Evolutionary conservation across 768 basidiomycete genomes (phyloP).

Genomic region (Suillus sp.): DNA sequence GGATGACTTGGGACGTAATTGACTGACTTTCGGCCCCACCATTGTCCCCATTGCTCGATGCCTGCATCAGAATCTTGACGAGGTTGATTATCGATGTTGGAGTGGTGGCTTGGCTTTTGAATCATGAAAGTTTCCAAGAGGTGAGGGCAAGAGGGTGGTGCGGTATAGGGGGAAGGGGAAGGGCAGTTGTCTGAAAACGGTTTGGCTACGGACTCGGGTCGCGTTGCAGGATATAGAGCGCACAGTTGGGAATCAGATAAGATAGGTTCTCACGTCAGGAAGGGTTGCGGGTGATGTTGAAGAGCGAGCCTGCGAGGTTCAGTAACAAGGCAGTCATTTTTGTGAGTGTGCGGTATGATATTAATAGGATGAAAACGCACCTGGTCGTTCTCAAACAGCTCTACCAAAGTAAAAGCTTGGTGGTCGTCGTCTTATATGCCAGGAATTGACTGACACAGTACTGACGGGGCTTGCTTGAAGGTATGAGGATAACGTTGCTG

Average conservation of each 20-base stretch:
- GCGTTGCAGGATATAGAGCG: constrained; percentile 13
- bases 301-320: constrained; percentile 16
- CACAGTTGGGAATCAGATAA: constrained; percentile 33
- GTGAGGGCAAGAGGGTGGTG: constrained; percentile 2
- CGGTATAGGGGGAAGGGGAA: constrained; percentile 4
- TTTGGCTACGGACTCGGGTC: background rate
- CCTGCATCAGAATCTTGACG: constrained; percentile 36
- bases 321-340: constrained; percentile 11
- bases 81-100: constrained; percentile 20
- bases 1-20: constrained; percentile 3
- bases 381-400: constrained; percentile 16
- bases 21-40: constrained; percentile 63
- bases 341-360: constrained; percentile 13
- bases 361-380: constrained; percentile 13
- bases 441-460: background rate
- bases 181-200: constrained; percentile 8
- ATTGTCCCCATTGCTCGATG: constrained; percentile 71
- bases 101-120: constrained; percentile 59
- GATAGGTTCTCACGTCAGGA: constrained; percentile 35
- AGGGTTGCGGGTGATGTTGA: constrained; percentile 16
- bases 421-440: background rate
- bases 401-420: constrained; percentile 14
- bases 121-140: constrained; percentile 49
- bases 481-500: constrained; percentile 15
- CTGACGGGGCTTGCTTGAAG: constrained; percentile 7